A percentile compares a stretch with the other conserved stretches of the same genome.
phyloP scores from a whole-genome alignment of 2,329 filamentous ascomycete species.

The Cercospora zeae-maydis region DNA sequence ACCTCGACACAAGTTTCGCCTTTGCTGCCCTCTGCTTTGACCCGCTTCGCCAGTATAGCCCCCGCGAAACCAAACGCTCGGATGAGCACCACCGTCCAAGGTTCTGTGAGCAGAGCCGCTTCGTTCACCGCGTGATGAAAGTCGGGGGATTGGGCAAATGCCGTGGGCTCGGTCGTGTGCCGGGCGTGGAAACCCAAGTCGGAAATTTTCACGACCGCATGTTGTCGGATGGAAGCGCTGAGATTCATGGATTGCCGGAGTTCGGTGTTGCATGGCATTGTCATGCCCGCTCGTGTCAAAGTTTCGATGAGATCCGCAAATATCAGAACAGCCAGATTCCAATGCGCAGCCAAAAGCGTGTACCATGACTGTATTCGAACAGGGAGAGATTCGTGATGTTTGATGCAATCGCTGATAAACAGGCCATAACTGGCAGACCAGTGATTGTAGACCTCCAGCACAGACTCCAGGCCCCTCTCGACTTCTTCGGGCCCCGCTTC shows the following conservation, averaged over 20 bases:
- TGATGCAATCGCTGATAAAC: constrained; percentile 24
- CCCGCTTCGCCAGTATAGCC: constrained; percentile 10
- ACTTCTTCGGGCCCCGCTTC: constrained; percentile 9
- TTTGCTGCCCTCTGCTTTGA: constrained; percentile 2
- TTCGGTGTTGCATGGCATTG: constrained; percentile 9
- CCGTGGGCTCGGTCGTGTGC: constrained; percentile 4
- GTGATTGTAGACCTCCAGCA: constrained; percentile 21
- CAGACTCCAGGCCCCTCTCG: constrained; percentile 16
- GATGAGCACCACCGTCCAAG: constrained; percentile 22
- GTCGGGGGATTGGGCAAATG: constrained; percentile 17
- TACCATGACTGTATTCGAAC: constrained; percentile 25
- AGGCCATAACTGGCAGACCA: constrained; percentile 21
- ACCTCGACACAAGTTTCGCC: constrained; percentile 1
- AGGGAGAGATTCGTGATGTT: constrained; percentile 19
- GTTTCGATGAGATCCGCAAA: constrained; percentile 21
- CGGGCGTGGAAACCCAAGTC: constrained; percentile 17
- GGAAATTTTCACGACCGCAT: constrained; percentile 14
- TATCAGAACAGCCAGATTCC: constrained; percentile 22
- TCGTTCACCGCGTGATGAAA: constrained; percentile 23
- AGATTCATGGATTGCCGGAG: constrained; percentile 11
- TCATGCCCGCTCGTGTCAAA: constrained; percentile 10
- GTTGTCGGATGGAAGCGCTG: constrained; percentile 9
- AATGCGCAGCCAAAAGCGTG: constrained; percentile 22
- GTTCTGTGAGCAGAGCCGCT: constrained; percentile 23
- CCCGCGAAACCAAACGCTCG: constrained; percentile 20